Evolutionary conservation across 2,329 filamentous ascomycete species (phyloP).

Genomic region (Paecilomyces sp.): DNA sequence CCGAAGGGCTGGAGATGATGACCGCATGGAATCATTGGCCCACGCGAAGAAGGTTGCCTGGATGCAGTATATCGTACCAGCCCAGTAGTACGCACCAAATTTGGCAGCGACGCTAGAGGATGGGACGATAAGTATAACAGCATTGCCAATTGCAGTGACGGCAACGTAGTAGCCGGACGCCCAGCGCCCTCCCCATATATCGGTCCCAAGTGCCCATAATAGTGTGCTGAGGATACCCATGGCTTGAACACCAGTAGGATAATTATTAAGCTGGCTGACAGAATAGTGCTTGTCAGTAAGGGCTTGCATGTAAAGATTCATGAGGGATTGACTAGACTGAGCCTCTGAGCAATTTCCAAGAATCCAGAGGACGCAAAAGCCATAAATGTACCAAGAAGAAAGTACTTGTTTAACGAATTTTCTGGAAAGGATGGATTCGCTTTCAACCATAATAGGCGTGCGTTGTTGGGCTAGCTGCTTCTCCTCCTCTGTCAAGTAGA

Average conservation of each 20-base stretch:
- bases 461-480: background rate
- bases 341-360: constrained; percentile 64
- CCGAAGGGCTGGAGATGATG: constrained; percentile 54
- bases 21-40: constrained; percentile 62
- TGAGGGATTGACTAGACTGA: constrained; percentile 53
- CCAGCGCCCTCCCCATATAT: constrained; percentile 52
- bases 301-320: constrained; percentile 42
- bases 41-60: constrained; percentile 67
- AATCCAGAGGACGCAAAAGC: constrained; percentile 33
- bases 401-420: constrained; percentile 16
- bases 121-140: constrained; percentile 52
- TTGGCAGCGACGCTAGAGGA: constrained; percentile 48
- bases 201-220: constrained; percentile 61
- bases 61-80: constrained; percentile 60
- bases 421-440: background rate
- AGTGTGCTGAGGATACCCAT: constrained; percentile 49
- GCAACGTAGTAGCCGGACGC: constrained; percentile 52
- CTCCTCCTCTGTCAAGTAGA: constrained; percentile 1
- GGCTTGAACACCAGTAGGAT: constrained; percentile 44
- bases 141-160: constrained; percentile 33
- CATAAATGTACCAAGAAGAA: constrained; percentile 21
- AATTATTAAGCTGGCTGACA: constrained; percentile 44
- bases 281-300: constrained; percentile 37
- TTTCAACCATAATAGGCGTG: background rate
- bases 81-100: constrained; percentile 62